Base-by-base conservation (phyloP, 73 alveolate genomes). In the Paramecium tetraurelia region DNA sequence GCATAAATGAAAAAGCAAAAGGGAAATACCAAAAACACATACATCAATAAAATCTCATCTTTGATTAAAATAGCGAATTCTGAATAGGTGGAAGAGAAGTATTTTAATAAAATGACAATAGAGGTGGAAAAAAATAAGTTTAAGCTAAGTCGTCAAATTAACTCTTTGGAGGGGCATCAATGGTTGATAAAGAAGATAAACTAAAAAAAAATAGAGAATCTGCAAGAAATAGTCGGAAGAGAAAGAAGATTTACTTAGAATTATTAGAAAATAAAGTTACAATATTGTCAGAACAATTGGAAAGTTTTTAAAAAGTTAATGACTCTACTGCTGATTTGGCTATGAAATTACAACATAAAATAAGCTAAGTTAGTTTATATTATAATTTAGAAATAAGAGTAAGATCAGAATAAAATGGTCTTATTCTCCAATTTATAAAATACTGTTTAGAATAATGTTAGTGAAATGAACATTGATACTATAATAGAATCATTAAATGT, bases 191-290 rank as follows among this genome's bases (percentile, higher is more conserved):
- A 43, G 86, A 89, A 48, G 90, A 80, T 21, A 89, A 89, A 69
- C 86, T 95, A 24, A 96, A 87, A 59, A 95, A 94, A 77, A 95
- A 95, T 87, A 92, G 96, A 71, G 96, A 93, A 44, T 93, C 96
- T 1, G 98, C 98, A 29, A 94, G 98, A 86, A 95, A 95, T 84
- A 77, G 95, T 7, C 46, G 98, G 59, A 95, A 92, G 92, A 69
- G 98, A 59, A 95, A 95, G 95, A 95, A 95, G 88, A 94, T 93
- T 29, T 95, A 95, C 41, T 58, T 95, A 2, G 93, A 57, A 46
- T 53, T 93, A 11, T 77, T 95, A 50, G 98, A 95, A 59, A 75
- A 85, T 29, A 93, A 89, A 48, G 94, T 85, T 50, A 58, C 93
- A 35, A 59, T 22, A 31, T 63, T 44, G 36, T 86, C 35, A 36